A percentile compares a stretch with the other conserved stretches of the same genome.
These are phyloP conservation scores for Arthrobotrys pseudoclavata DNA, from an alignment of 2,329 filamentous ascomycete species.

Conservation along the genomic window DNA sequence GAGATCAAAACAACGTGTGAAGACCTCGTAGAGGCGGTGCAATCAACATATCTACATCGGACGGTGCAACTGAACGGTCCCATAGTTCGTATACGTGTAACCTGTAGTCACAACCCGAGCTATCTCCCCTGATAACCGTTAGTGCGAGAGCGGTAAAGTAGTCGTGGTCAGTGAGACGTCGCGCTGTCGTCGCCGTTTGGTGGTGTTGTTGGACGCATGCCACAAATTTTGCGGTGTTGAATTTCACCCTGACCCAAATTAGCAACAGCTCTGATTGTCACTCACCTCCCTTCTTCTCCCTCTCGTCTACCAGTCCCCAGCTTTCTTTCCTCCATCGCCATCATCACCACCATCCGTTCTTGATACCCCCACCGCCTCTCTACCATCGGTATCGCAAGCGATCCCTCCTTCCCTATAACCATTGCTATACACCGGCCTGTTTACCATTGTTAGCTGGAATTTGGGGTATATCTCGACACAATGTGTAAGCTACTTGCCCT, in stretches of 20 bases:
- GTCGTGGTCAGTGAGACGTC: slow-evolving; percentile 4
- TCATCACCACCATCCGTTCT: slow-evolving; percentile 36
- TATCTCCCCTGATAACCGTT: background rate
- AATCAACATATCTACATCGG: no score
- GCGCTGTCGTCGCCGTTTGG: background rate
- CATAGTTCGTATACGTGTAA: background rate
- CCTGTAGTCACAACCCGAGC: no score
- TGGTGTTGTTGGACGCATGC: slow-evolving; percentile 20
- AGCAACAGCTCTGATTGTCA: slow-evolving; percentile 24
- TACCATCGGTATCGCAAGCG: slow-evolving; percentile 48
- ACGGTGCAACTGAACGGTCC: no score
- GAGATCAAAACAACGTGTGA: background rate
- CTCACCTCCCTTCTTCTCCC: slow-evolving; percentile 26
- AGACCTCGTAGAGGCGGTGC: background rate
- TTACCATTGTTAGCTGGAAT: slow-evolving; percentile 41
- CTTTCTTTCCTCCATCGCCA: slow-evolving; percentile 41
- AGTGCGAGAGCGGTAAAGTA: background rate
- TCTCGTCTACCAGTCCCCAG: slow-evolving; percentile 43
- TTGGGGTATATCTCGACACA: slow-evolving; percentile 51
- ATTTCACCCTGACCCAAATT: slow-evolving; percentile 60
- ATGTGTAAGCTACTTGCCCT: slow-evolving; percentile 55
- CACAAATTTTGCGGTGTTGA: slow-evolving; percentile 40
- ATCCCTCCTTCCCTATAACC: slow-evolving; percentile 34
- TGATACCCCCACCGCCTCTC: slow-evolving; percentile 31
- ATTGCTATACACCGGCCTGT: slow-evolving; percentile 9